Evolutionary conservation across 805 yeast species (phyloP), one percentile per base, ranked within the genome.

Genomic region (Cephaloascus fragrans): DNA sequence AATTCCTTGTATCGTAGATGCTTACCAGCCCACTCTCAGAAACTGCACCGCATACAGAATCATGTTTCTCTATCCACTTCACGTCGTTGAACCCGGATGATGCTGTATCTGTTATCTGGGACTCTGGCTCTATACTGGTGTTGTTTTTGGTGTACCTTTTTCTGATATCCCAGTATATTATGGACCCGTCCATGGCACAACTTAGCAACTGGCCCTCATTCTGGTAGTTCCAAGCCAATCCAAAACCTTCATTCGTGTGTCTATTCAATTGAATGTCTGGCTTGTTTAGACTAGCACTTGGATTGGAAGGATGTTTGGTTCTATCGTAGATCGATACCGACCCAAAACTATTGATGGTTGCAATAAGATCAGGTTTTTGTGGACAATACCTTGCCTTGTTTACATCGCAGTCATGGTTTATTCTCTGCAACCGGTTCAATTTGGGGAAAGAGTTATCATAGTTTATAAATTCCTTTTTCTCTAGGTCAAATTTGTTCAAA

Each of bases 331-430:
- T 59, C 38, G 70, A 75, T 10, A 81, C 64, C 12, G 71, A 63
- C 1, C 96, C 96, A 26, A 61, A 55, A 33, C 81, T 75, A 34
- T 83, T 76, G 8, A 79, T 75, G 16, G 87, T 73, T 2, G 89
- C 86, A 4, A 89, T 67, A 4, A 89, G 51, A 50, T 88, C 93
- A 2, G 93, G 93, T 50, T 89, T 89, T 47, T 83, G 90, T 0
- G 96, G 95, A 78, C 84, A 75, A 49, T 73, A 75, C 29, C 81
- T 67, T 0, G 83, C 79, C 44, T 75, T 72, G 52, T 86, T 85
- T 40, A 88, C 80, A 45, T 82, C 93, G 2, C 85, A 88, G 1
- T 62, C 55, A 47, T 79, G 87, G 26, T 73, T 67, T n/a, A 84
- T 77, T 35, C 71, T 69, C 56, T 84, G 94, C 3, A 67, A 44